Base-by-base conservation (phyloP, 148 eudicot species). In the Fagopyrum homotropicum region DNA sequence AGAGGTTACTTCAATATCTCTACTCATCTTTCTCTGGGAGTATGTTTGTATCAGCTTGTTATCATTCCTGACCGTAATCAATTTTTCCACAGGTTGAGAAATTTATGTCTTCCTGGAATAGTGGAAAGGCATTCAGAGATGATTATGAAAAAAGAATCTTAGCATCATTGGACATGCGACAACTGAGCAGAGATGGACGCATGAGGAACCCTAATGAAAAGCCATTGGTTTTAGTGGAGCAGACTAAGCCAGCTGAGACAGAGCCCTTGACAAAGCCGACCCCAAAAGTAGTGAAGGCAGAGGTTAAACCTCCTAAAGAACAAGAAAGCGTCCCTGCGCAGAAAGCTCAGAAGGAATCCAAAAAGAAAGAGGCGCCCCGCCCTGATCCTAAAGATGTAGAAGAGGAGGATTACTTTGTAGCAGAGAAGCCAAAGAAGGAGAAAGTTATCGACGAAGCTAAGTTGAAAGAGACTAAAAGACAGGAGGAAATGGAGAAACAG, bases 181-280 rank as follows among this genome's bases (percentile, higher is more conserved):
- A 90, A 81, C 57, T 92, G 81, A 87, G 92, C 72, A 83, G 82
- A 83, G 98, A 92, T 77, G 96, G 92, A 16, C 83, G 97, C 55
- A 84, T 84, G 77, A 92, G 96, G 82, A 92, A 90, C 79, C 86
- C 85, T 0, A 88, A 82, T 66, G 98, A 95, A 85, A 92, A 95
- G 87, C 98, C 93, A 9, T 77, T 95, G 49, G 73, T 89, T 52
- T 35, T 26, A 52, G 77, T 46, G 4, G 91, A 88, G 76, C n/a
- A 82, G 50, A 70, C 85, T 10, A 71, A 73, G 76, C 80, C 83
- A 3, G 30, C 82, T 64, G 79, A 84, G 73, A 10, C 78, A 1
- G 88, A 68, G 75, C 43, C 75, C 4, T 9, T 40, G 11, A 77
- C 76, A 4, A 84, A 80, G 81, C 46, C 79, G 6, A 72, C 74